Evolutionary conservation across 73 alveolate genomes (phyloP), one percentile per base, ranked within the genome.

Genomic region (Tetrahymena borealis): DNA sequence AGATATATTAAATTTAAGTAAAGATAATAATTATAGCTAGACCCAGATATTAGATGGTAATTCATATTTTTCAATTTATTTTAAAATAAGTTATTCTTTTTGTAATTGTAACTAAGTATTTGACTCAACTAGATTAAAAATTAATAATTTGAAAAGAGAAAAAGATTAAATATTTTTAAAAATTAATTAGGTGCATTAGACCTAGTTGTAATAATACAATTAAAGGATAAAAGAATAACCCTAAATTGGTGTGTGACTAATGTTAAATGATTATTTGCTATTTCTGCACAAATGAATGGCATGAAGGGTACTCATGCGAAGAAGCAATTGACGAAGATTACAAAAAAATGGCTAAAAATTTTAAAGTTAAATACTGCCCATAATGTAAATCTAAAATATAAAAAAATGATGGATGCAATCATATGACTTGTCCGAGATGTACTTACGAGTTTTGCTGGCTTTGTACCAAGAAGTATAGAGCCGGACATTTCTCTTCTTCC

Each of bases 401-500:
- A 90, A 97, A 97, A 92, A 39, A 37, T 43, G 98, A 97, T 41
- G 99, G 99, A 1, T 98, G 99, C 79, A 97, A 97, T 93, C 99
- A 98, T 93, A 98, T 98, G 99, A 97, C 99, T 0, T 98, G 99
- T 90, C 24, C 95, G 2, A 90, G 94, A 33, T 98, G 99, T 79
- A 91, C 94, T 38, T 96, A 96, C 94, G 96, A 97, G 90, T 98
- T 97, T 94, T 98, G 99, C 39, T 98, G 99, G 99, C 42, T 95
- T n/a, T 98, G 99, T 40, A 91, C 96, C 39, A 94, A 96, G 3
- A 38, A 78, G 41, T 96, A 94, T 78, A 36, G 94, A 40, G 28
- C 95, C 15, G 93, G 91, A 20, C 98, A 96, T 96, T 96, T 85
- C 92, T 28, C 93, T 37, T 40, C 95, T 12, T 36, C 91, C 39